These are phyloP conservation scores for Rubroboletus satanas DNA, from an alignment of 768 basidiomycete species.

Conservation along the genomic window DNA sequence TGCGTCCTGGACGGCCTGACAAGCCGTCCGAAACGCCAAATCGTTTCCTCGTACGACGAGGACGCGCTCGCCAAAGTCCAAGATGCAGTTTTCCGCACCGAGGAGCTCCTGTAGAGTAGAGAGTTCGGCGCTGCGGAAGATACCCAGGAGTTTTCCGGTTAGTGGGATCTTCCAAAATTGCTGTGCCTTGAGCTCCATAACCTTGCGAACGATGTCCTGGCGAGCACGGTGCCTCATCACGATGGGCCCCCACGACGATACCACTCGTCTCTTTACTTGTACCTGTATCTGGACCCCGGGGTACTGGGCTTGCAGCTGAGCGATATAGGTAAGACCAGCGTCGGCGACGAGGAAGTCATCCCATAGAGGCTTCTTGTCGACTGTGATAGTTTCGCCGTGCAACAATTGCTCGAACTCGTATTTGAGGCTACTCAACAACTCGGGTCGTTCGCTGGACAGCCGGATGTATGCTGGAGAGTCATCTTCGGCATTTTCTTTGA, in stretches of 20 bases:
- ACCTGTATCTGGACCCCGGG: conserved; percentile 42
- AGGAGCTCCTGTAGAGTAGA: conserved; percentile 43
- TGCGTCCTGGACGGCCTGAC: conserved; percentile 41
- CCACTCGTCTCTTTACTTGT: conserved; percentile 37
- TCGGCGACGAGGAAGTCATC: conserved; percentile 53
- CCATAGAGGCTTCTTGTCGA: conserved; percentile 57
- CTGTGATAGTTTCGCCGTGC: conserved; percentile 54
- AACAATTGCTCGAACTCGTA: conserved; percentile 57
- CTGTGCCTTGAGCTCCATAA: conserved; percentile 41
- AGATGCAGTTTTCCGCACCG: conserved; percentile 53
- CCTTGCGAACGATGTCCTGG: conserved; percentile 44
- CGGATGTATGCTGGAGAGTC: conserved; percentile 36
- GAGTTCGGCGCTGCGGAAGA: conserved; percentile 47
- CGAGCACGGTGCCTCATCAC: conserved; percentile 39
- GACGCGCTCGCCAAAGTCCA: conserved; percentile 41
- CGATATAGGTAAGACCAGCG: conserved; percentile 44
- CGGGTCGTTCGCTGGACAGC: conserved; percentile 47
- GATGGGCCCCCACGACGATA: conserved; percentile 55
- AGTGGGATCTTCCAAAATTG: conserved; percentile 45
- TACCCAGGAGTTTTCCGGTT: conserved; percentile 40
- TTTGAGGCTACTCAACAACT: conserved; percentile 54
- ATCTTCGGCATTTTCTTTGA: conserved; percentile 6
- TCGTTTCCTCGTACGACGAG: conserved; percentile 59
- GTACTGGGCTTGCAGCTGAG: conserved; percentile 37
- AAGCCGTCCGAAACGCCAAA: conserved; percentile 30